Conservation (phyloP, 2,329 filamentous ascomycete genomes). For the Dendrostoma leiphaemia region DNA sequence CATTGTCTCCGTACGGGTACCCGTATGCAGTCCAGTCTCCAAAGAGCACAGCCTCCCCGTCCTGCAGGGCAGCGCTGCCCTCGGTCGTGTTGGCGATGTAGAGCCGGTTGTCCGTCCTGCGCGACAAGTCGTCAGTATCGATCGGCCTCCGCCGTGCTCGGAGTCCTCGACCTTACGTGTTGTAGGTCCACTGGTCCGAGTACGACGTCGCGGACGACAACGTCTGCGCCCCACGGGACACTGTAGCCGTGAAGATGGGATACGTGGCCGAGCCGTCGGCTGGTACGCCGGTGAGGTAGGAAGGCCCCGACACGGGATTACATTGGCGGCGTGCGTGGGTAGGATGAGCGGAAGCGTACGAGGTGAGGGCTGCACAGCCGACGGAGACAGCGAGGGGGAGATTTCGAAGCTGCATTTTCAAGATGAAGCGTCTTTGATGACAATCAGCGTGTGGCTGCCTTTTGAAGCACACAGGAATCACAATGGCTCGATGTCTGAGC, state of each 20-base stretch:
- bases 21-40: neutral
- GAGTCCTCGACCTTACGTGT: too few relatives aligned
- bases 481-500: too few relatives aligned
- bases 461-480: too few relatives aligned
- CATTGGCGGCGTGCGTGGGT: neutral
- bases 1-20: neutral
- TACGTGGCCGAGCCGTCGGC: neutral
- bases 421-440: too few relatives aligned
- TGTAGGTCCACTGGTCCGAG: neutral
- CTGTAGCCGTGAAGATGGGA: neutral
- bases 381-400: too few relatives aligned
- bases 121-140: too few relatives aligned
- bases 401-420: too few relatives aligned
- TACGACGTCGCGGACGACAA: neutral
- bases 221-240: neutral
- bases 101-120: neutral
- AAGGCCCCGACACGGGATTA: neutral
- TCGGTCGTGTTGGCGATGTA: neutral
- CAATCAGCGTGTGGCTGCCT: too few relatives aligned
- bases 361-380: too few relatives aligned
- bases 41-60: neutral
- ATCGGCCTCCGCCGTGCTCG: too few relatives aligned
- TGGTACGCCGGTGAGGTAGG: neutral
- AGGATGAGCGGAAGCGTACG: too few relatives aligned
- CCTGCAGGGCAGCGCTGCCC: neutral